Conservation (phyloP, 495 filamentous ascomycete genomes). For the Penicilliopsis zonata region DNA sequence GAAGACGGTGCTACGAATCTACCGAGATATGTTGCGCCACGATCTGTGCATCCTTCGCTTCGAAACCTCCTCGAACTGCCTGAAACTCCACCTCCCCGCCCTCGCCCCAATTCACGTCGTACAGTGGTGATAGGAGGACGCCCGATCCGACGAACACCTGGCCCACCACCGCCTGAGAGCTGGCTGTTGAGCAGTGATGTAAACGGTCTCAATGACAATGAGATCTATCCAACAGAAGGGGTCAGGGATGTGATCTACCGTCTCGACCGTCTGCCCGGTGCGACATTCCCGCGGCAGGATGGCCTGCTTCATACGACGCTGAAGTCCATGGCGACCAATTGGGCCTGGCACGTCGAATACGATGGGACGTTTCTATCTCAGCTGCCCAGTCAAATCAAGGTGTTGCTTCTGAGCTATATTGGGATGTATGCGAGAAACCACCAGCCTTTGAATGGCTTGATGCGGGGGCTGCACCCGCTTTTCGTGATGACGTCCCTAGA, state of each 20-base stretch:
- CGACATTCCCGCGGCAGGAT: constrained; percentile 24
- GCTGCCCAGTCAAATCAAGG: constrained; percentile 49
- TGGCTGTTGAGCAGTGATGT: constrained; percentile 38
- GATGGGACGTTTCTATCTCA: constrained; percentile 53
- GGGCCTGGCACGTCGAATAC: constrained; percentile 54
- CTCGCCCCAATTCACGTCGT: constrained; percentile 39
- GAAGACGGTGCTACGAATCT: constrained; percentile 8
- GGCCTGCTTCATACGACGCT: constrained; percentile 48
- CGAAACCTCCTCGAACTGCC: constrained; percentile 55
- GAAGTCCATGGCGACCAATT: constrained; percentile 51
- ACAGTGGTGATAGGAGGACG: constrained; percentile 20
- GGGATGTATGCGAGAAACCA: constrained; percentile 35
- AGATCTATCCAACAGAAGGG: background rate
- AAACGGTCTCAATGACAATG: background rate
- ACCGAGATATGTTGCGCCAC: constrained; percentile 9
- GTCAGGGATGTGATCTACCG: constrained; percentile 14
- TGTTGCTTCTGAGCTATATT: constrained; percentile 51
- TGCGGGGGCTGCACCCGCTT: constrained; percentile 20
- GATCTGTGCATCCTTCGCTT: constrained; percentile 42
- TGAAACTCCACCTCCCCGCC: constrained; percentile 54
- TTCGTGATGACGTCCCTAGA: constrained; percentile 6
- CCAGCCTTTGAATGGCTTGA: constrained; percentile 6
- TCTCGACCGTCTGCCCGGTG: constrained; percentile 32
- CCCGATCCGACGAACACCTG: constrained; percentile 41
- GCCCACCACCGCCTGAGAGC: constrained; percentile 59